Conservation (phyloP, 2,329 filamentous ascomycete species). For the Xylaria sp. region DNA sequence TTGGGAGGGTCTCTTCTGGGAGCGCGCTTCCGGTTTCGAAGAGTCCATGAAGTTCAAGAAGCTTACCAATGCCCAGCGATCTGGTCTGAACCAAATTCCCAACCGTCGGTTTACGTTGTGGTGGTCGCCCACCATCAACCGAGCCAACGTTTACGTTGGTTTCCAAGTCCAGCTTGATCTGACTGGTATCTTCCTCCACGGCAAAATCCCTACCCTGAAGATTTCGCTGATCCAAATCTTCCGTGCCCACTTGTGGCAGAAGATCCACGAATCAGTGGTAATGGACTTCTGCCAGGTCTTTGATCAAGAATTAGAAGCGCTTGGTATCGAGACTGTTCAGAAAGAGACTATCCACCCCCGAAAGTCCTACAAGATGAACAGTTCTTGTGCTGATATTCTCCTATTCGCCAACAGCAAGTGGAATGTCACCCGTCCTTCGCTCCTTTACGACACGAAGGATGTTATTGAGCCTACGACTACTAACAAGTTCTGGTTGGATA, state of each 20-base stretch:
- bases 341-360: constrained; percentile 98
- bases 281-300: constrained; percentile 99
- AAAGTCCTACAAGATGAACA: constrained; percentile 99
- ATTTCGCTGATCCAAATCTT: constrained; percentile 99
- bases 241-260: constrained; percentile 99
- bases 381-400: constrained; percentile 93
- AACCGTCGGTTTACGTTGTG: constrained; percentile 97
- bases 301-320: constrained; percentile 90
- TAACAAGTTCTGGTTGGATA: constrained; percentile 99
- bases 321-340: constrained; percentile 95
- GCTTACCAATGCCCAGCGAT: constrained; percentile 91
- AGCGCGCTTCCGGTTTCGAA: constrained; percentile 57
- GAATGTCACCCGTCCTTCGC: constrained; percentile 91
- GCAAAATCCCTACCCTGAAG: constrained; percentile 96
- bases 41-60: constrained; percentile 96
- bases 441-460: constrained; percentile 95
- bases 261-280: constrained; percentile 98
- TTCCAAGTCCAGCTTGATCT: constrained; percentile 98
- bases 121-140: constrained; percentile 93
- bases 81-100: constrained; percentile 95
- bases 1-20: constrained; percentile 92
- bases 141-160: constrained; percentile 96
- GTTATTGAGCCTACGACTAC: constrained; percentile 88
- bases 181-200: constrained; percentile 97
- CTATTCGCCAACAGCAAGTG: constrained; percentile 98